Evolutionary conservation across 148 eudicot genomes (phyloP).

Genomic region (Cornus suecica): DNA sequence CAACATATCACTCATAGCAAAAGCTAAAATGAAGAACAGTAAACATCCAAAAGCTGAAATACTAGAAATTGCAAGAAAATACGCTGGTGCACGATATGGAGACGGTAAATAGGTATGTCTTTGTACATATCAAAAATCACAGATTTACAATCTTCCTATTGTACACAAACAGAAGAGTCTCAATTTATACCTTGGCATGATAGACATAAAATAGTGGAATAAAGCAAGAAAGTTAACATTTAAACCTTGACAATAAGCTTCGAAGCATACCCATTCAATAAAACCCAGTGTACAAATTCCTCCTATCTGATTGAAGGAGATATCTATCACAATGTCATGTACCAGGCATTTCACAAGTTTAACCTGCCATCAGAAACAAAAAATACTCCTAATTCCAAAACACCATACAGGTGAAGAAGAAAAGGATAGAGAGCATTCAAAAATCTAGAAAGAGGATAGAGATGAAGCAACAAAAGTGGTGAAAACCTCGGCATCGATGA

Average conservation of each 20-base stretch:
- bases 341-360: constrained; percentile 69
- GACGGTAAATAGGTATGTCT: too few relatives aligned
- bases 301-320: constrained; percentile 61
- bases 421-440: neutral
- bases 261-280: constrained; percentile 34
- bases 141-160: too few relatives aligned
- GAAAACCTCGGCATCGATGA: constrained; percentile 65
- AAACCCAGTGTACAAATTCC: constrained; percentile 63
- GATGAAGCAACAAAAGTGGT: constrained; percentile 1
- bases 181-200: neutral
- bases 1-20: too few relatives aligned
- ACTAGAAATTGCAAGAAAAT: too few relatives aligned
- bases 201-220: neutral
- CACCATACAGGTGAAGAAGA: neutral
- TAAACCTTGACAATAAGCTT: constrained; percentile 7
- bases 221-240: constrained; percentile 8
- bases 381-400: neutral
- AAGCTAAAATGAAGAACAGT: too few relatives aligned
- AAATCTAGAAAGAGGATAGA: neutral
- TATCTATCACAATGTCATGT: constrained; percentile 40
- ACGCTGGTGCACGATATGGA: too few relatives aligned
- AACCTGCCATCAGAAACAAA: constrained; percentile 43
- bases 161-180: too few relatives aligned
- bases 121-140: too few relatives aligned
- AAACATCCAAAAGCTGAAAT: too few relatives aligned